These are phyloP conservation scores for Paraconiothyrium brasiliense DNA, from an alignment of 2,329 filamentous ascomycete species.

Conservation along the genomic window DNA sequence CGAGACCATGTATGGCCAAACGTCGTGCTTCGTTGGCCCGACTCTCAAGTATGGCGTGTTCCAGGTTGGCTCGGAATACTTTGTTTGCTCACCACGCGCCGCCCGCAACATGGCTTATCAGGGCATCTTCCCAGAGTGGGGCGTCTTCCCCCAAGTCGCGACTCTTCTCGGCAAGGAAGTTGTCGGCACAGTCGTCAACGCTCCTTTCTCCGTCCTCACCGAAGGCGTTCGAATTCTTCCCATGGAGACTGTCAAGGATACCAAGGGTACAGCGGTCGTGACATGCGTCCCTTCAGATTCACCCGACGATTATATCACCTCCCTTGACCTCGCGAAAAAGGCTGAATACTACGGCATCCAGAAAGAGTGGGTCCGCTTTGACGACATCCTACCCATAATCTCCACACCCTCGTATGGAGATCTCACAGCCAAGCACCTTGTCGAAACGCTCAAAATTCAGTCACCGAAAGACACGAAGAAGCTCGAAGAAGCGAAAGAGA, in stretches of 20 bases:
- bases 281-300: slow-evolving; percentile 96
- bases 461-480: slow-evolving; percentile 94
- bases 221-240: slow-evolving; percentile 88
- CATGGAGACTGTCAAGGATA: slow-evolving; percentile 91
- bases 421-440: slow-evolving; percentile 80
- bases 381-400: slow-evolving; percentile 80
- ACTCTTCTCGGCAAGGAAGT: slow-evolving; percentile 81
- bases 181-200: slow-evolving; percentile 87
- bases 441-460: slow-evolving; percentile 94
- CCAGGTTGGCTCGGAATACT: slow-evolving; percentile 78
- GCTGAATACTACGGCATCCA: slow-evolving; percentile 92
- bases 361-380: slow-evolving; percentile 91
- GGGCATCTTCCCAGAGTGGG: slow-evolving; percentile 81
- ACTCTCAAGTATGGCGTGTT: slow-evolving; percentile 90
- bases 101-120: slow-evolving; percentile 98
- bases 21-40: slow-evolving; percentile 92
- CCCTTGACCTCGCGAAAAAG: slow-evolving; percentile 90
- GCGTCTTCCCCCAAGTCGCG: slow-evolving; percentile 76
- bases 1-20: slow-evolving; percentile 99
- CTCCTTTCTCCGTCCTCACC: slow-evolving; percentile 83
- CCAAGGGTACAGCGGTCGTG: slow-evolving; percentile 96
- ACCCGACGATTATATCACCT: slow-evolving; percentile 92
- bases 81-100: slow-evolving; percentile 80
- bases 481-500: slow-evolving; percentile 91
- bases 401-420: slow-evolving; percentile 85